Evolutionary conservation across 2,329 filamentous ascomycete species (phyloP), one percentile per base, ranked within the genome.

Genomic region (Drechmeria coniospora): DNA sequence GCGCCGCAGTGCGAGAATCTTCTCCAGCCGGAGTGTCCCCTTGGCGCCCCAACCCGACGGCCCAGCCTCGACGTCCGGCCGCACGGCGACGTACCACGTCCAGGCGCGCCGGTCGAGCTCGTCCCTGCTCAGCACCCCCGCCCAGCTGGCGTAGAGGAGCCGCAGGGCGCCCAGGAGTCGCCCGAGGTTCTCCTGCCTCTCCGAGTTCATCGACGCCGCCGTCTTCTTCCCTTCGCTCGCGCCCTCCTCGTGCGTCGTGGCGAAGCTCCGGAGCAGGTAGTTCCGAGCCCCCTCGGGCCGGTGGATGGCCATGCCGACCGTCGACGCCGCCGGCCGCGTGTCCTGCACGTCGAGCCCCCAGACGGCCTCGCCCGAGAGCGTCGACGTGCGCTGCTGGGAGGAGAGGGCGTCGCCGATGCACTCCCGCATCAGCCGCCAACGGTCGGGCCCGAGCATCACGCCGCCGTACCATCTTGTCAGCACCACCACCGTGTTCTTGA

Each of bases 31-130:
- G 16, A 92, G 58, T 29, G 60, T 56, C 2, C 79, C 81, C 50
- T 87, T 90, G 9, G 77, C 79, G 16, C 83, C 83, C 83, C 83
- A 92, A 2, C 84, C 83, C 13, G 72, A 68, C 26, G 70, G 68
- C 0, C 83, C 84, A 31, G 63, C 54, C 32, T 79, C 73, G 3
- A 92, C 78, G 13, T 81, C 74, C 1, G 83, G 83, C 36, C 84
- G 61, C 13, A 86, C 71, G 14, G 68, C 64, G 2, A 78, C 60
- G 50, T 92, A 92, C 83, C 83, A 92, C 8, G 58, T 58, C 80
- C 82, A 92, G 12, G 81, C 79, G 33, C 74, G 67, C 35, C 65
- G 63, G 45, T 92, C 80, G 28, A 92, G 56, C 41, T 92, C 80
- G 11, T 66, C 59, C 4, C 56, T 53, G 15, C 53, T 61, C 19